Evolutionary conservation across 768 basidiomycete species (phyloP).

Genomic region (Boletellus emodensis): DNA sequence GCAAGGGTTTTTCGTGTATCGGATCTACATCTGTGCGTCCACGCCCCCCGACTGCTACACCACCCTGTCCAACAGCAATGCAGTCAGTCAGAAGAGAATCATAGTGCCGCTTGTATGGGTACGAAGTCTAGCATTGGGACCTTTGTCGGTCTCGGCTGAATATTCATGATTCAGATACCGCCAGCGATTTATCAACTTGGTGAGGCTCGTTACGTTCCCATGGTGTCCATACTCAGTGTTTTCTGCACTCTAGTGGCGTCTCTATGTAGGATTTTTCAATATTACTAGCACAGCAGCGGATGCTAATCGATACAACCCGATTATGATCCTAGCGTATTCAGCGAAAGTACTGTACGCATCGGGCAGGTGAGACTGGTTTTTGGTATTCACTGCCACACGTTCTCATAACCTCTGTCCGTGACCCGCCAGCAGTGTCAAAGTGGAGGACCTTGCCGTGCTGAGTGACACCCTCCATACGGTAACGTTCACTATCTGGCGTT

Average conservation of each 20-base stretch:
- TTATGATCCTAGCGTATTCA: neutral
- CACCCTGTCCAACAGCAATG: neutral
- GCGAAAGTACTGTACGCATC: neutral
- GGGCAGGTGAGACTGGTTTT: neutral
- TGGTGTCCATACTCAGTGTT: too few relatives aligned
- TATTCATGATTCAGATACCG: neutral
- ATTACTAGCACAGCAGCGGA: too few relatives aligned
- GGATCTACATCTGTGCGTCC: constrained; percentile 13
- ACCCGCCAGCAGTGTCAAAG: too few relatives aligned
- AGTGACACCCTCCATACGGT: too few relatives aligned
- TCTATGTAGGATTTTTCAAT: too few relatives aligned
- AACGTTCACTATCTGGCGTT: too few relatives aligned
- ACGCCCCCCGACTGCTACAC: too few relatives aligned
- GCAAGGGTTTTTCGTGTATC: constrained; percentile 12
- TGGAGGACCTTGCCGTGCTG: too few relatives aligned
- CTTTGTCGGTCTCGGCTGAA: too few relatives aligned
- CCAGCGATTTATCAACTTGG: neutral
- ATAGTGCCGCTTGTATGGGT: neutral
- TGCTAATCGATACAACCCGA: neutral
- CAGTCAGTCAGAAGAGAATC: constrained; percentile 3
- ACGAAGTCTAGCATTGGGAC: neutral
- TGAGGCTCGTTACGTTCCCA: neutral
- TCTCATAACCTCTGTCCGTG: too few relatives aligned
- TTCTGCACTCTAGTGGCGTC: too few relatives aligned
- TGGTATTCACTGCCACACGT: neutral